phyloP scores from a whole-genome alignment of 164 flowering plant genomes.

The Warburgia ugandensis region DNA sequence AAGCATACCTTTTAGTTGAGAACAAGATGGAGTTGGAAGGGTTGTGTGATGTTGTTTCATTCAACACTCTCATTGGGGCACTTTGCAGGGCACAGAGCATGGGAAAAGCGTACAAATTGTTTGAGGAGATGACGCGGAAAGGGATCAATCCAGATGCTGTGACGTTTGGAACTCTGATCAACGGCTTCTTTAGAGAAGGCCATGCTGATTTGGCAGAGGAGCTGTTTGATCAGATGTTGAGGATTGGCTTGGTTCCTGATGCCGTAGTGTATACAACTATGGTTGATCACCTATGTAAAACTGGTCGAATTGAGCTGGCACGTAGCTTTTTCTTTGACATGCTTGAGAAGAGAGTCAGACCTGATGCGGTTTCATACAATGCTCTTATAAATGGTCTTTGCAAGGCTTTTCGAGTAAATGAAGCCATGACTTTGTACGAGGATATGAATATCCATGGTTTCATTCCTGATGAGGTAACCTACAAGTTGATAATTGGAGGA shows the following conservation, averaged over 20 bases:
- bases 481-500: constrained; percentile 69
- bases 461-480: constrained; percentile 78
- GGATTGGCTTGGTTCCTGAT: constrained; percentile 55
- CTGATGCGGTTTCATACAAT: constrained; percentile 77
- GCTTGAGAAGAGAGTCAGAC: constrained; percentile 49
- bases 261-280: constrained; percentile 53
- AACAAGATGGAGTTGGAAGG: constrained; percentile 62
- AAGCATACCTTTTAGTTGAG: constrained; percentile 58
- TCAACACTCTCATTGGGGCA: constrained; percentile 71
- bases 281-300: constrained; percentile 68
- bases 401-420: constrained; percentile 47
- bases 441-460: constrained; percentile 52
- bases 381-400: constrained; percentile 79
- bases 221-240: constrained; percentile 63
- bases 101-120: constrained; percentile 46
- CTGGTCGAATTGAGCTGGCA: constrained; percentile 53
- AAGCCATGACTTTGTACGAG: constrained; percentile 59
- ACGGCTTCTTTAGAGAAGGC: constrained; percentile 61
- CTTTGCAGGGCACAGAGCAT: constrained; percentile 38
- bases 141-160: constrained; percentile 64
- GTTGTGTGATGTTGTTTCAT: constrained; percentile 59
- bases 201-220: constrained; percentile 45
- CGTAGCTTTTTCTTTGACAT: constrained; percentile 47
- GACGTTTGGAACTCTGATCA: constrained; percentile 72
- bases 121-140: constrained; percentile 63